Conservation (phyloP, 192 early-diverging fungal species). For the Coemansia nantahalensis region DNA sequence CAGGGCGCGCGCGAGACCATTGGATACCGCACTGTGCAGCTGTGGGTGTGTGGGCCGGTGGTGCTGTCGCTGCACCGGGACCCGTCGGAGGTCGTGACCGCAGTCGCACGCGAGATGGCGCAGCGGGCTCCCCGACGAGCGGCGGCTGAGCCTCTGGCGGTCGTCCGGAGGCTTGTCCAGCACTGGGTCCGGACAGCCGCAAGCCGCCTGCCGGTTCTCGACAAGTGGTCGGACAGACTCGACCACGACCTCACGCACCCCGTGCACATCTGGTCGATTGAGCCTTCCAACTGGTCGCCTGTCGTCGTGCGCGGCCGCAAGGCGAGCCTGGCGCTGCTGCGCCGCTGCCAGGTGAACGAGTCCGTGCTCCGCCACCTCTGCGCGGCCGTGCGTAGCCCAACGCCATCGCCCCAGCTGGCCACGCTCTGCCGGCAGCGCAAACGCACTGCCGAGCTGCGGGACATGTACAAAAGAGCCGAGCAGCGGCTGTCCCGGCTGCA, state of each 20-base stretch:
- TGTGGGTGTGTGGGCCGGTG: constrained; percentile 33
- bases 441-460: constrained; percentile 3
- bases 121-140: background rate
- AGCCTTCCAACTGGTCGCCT: constrained; percentile 43
- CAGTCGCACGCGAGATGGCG: constrained; percentile 11
- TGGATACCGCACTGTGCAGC: constrained; percentile 38
- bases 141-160: constrained; percentile 6
- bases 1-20: constrained; percentile 26
- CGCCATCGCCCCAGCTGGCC: too few relatives aligned
- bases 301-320: constrained; percentile 50
- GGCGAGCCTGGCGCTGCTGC: constrained; percentile 39
- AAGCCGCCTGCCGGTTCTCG: constrained; percentile 12
- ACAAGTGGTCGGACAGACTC: constrained; percentile 22
- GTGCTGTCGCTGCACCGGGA: constrained; percentile 28
- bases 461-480: constrained; percentile 37
- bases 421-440: constrained; percentile 10
- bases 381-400: constrained; percentile 2
- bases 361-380: constrained; percentile 28
- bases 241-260: constrained; percentile 41
- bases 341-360: constrained; percentile 43
- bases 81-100: constrained; percentile 6
- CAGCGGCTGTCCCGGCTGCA: constrained; percentile 41
- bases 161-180: constrained; percentile 20
- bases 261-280: constrained; percentile 15
- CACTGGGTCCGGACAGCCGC: constrained; percentile 27